Conservation (phyloP, 1,284 basidiomycete genomes). For the Leucoagaricus sp. region DNA sequence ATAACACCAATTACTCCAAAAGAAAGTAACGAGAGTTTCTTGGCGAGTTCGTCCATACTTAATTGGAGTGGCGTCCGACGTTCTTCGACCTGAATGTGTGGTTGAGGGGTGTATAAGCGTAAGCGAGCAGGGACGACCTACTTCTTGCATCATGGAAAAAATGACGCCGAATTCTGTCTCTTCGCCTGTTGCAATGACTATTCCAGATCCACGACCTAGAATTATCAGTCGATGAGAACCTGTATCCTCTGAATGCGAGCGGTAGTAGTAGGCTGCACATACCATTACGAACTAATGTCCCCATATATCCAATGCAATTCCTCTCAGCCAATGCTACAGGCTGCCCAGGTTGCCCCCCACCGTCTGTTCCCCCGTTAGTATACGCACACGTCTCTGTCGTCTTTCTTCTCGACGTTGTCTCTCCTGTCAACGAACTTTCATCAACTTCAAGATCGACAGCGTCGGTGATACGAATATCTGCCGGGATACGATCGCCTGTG, state of each 20-base stretch:
- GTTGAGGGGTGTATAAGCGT: neutral
- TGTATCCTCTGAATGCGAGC: neutral
- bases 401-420: slow-evolving; percentile 85
- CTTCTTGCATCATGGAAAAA: slow-evolving; percentile 98
- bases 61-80: slow-evolving; percentile 92
- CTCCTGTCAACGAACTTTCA: slow-evolving; percentile 94
- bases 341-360: slow-evolving; percentile 34
- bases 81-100: slow-evolving; percentile 72
- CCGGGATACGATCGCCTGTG: slow-evolving; percentile 94
- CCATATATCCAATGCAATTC: slow-evolving; percentile 94
- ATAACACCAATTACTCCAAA: slow-evolving; percentile 95
- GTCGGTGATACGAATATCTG: slow-evolving; percentile 83
- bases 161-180: slow-evolving; percentile 96
- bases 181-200: slow-evolving; percentile 89
- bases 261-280: slow-evolving; percentile 21
- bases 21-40: slow-evolving; percentile 87
- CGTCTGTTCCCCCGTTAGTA: slow-evolving; percentile 21
- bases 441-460: slow-evolving; percentile 91
- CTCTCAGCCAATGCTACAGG: slow-evolving; percentile 83
- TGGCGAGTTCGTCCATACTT: slow-evolving; percentile 96
- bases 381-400: slow-evolving; percentile 52
- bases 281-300: slow-evolving; percentile 93
- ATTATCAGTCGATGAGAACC: neutral
- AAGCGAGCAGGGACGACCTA: slow-evolving; percentile 36
- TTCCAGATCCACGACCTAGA: slow-evolving; percentile 78